Evolutionary conservation across 257 asterid genomes (phyloP), one percentile per base, ranked within the genome.

Genomic region (Petunia secreta): DNA sequence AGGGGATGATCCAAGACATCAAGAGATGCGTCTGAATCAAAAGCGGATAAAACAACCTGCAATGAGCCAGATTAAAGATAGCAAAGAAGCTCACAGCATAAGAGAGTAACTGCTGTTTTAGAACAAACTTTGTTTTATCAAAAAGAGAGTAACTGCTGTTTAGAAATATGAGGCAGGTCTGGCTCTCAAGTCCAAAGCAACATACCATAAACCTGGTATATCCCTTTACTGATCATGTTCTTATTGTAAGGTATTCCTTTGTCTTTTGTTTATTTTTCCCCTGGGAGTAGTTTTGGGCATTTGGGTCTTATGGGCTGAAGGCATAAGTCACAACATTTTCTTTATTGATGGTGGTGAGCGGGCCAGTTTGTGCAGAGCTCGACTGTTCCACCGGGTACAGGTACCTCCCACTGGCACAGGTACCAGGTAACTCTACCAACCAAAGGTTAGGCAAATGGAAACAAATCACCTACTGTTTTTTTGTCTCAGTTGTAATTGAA

Each of bases 1-100:
- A 92, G 78, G 36, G 98, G 98, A 89, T 95, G 98, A 84, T 92
- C 79, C 87, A 95, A 80, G 54, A 93, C 98, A 14, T 95, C 94
- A 75, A 95, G 94, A 43, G 97, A 84, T 57, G 95, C 97, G 85
- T 93, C 87, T 25, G 79, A 39, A 80, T 95, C 94, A 79, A 95
- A 89, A 78, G 98, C 98, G 44, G 98, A 92, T 11, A 95, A 92
- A 80, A 78, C 82, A 86, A 91, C 94, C 98, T 95, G 92, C 84
- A 86, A 40, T 71, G 79, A 78, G 3, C 81, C 40, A 66, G 66
- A 67, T 60, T 77, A 75, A 38, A 39, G 54, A 63, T 60, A 7
- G 11, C 37, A 79, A 77, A 48, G 34, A 50, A 36, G 44, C 43
- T 73, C 77, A 25, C 25, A 25, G 25, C 25, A 25, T 25, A 25